A percentile compares a stretch with the other conserved stretches of the same genome.
Conservation (phyloP, 257 asterid species). For the Penstemon davidsonii region DNA sequence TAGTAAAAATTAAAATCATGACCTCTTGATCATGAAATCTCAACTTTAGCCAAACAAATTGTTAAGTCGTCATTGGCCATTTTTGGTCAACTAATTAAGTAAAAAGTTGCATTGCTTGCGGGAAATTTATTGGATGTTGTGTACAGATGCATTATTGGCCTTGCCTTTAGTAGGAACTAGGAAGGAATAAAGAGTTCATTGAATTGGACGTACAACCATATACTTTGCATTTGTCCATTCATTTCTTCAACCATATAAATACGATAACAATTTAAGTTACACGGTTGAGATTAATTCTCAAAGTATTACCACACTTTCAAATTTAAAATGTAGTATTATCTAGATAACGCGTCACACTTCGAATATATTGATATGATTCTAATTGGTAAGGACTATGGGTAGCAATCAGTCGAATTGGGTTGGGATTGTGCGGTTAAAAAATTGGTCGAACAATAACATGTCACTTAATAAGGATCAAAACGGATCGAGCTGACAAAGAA, state of each 20-base stretch:
- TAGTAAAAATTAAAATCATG: no score
- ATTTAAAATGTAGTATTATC: no score
- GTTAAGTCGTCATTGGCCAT: neutral
- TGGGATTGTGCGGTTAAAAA: no score
- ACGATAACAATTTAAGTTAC: no score
- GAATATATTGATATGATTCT: no score
- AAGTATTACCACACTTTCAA: neutral
- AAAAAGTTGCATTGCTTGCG: slow-evolving; percentile 21
- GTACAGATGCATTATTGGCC: neutral
- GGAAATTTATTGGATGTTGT: slow-evolving; percentile 30
- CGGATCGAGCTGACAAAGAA: no score
- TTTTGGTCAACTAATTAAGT: slow-evolving; percentile 27
- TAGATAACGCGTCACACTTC: no score
- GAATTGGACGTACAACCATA: slow-evolving; percentile 2
- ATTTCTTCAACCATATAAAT: neutral
- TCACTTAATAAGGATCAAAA: no score
- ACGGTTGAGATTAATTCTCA: neutral
- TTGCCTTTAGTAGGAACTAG: neutral
- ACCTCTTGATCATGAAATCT: neutral
- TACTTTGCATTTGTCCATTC: neutral
- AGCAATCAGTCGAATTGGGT: no score
- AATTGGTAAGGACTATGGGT: no score
- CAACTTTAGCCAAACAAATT: neutral
- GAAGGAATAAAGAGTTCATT: slow-evolving; percentile 3
- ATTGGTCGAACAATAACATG: no score